phyloP scores from a whole-genome alignment of 2,329 filamentous ascomycete species.

The Fusarium tupiense region DNA sequence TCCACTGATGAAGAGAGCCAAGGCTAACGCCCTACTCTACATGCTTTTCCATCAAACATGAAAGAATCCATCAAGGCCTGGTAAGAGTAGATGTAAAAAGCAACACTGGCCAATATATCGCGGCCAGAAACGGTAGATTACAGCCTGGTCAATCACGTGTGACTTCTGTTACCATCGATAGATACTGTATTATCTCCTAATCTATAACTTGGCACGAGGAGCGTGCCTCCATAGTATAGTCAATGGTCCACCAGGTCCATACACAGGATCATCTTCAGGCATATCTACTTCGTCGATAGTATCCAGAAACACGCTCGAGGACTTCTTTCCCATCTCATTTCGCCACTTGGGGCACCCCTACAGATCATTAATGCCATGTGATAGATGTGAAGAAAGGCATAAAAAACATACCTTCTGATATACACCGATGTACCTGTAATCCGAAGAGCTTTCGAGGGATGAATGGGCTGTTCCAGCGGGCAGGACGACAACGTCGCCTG shows the following conservation, averaged over 20 bases:
- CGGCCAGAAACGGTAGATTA: accelerated
- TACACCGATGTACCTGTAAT: not conserved
- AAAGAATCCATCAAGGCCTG: accelerated
- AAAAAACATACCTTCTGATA: not conserved
- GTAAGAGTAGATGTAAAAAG: accelerated
- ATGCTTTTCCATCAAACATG: accelerated
- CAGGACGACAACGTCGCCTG: not conserved
- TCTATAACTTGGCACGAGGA: not conserved
- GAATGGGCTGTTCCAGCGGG: not conserved
- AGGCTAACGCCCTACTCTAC: accelerated
- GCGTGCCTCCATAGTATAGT: accelerated
- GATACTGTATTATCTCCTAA: no score
- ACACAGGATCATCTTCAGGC: not conserved
- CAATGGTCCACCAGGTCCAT: not conserved
- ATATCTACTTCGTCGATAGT: not conserved
- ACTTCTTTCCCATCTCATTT: not conserved
- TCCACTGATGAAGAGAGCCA: no score
- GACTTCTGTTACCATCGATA: accelerated
- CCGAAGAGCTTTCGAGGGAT: not conserved
- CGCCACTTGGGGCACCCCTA: not conserved
- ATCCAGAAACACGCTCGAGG: accelerated
- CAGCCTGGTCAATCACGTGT: no score
- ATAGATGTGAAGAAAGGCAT: no score
- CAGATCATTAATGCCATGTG: accelerated
- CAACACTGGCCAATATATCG: accelerated